Evolutionary conservation across 1,139 yeast species (phyloP).

Genomic region (Blastobotrys elegans): DNA sequence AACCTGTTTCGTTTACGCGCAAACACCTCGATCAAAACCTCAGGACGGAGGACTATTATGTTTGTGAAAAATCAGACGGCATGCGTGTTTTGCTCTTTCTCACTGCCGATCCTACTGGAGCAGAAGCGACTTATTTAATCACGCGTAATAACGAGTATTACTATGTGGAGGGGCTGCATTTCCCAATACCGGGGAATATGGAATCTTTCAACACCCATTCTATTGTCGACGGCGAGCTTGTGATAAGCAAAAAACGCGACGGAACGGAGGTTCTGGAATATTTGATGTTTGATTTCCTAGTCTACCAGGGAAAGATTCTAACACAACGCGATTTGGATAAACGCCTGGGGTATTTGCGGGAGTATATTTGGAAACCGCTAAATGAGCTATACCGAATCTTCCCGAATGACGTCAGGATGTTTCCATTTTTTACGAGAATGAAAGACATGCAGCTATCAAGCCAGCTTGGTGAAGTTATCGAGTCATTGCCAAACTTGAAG

Average conservation of each 20-base stretch:
- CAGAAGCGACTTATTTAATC: conserved; percentile 55
- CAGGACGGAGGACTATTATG: conserved; percentile 57
- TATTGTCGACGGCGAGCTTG: conserved; percentile 87
- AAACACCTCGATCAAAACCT: conserved; percentile 63
- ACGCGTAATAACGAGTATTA: conserved; percentile 86
- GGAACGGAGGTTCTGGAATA: conserved; percentile 63
- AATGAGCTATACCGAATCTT: conserved; percentile 57
- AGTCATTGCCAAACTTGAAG: conserved; percentile 59
- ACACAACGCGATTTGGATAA: conserved; percentile 69
- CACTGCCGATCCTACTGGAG: conserved; percentile 39
- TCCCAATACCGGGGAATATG: conserved; percentile 49
- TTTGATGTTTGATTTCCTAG: conserved; percentile 86
- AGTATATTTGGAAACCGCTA: conserved; percentile 77
- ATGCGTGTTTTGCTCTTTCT: conserved; percentile 77
- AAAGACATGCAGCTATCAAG: conserved; percentile 84
- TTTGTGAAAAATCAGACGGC: conserved; percentile 96
- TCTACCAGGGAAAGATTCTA: conserved; percentile 69
- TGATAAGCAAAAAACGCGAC: conserved; percentile 41
- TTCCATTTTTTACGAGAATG: conserved; percentile 81
- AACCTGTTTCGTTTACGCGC: conserved; percentile 87
- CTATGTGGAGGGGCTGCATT: conserved; percentile 76
- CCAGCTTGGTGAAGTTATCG: conserved; percentile 71
- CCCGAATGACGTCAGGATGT: conserved; percentile 69
- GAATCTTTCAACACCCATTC: conserved; percentile 76
- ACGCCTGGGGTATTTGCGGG: conserved; percentile 82